Evolutionary conservation across 192 early-diverging fungal species (phyloP).

Genomic region (Umbelopsis sp.): DNA sequence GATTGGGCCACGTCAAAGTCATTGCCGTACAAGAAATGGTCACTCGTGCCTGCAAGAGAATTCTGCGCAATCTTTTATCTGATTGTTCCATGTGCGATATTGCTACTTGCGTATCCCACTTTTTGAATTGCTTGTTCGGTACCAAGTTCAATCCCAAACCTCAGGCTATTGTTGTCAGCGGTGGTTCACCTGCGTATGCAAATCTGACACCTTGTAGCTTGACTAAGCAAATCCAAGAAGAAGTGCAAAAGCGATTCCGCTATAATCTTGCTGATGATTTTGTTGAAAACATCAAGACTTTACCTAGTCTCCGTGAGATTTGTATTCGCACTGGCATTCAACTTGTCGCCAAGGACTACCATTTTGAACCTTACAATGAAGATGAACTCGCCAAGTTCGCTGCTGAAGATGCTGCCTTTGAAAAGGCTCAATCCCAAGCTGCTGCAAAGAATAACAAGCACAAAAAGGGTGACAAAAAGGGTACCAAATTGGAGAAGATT

Average conservation of each 20-base stretch:
- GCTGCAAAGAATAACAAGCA: conserved; percentile 31
- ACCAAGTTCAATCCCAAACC: conserved; percentile 60
- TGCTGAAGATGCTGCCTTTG: conserved; percentile 43
- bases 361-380: conserved; percentile 47
- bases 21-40: conserved; percentile 89
- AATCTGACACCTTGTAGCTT: conserved; percentile 67
- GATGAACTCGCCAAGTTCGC: conserved; percentile 34
- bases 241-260: conserved; percentile 77
- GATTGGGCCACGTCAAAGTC: conserved; percentile 58
- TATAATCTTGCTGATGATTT: conserved; percentile 64
- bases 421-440: conserved; percentile 32
- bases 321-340: conserved; percentile 88
- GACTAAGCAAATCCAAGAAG: conserved; percentile 56
- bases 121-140: conserved; percentile 82
- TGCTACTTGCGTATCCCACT: conserved; percentile 72
- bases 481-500: conserved; percentile 44
- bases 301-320: conserved; percentile 80
- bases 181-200: conserved; percentile 48
- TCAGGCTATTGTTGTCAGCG: conserved; percentile 45
- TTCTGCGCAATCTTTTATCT: conserved; percentile 72
- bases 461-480: conserved; percentile 48
- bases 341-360: conserved; percentile 77
- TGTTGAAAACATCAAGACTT: conserved; percentile 51
- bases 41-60: conserved; percentile 80
- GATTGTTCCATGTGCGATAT: conserved; percentile 59